Evolutionary conservation across 2,329 filamentous ascomycete genomes (phyloP).

Genomic region (Neofusicoccum umdonicola): DNA sequence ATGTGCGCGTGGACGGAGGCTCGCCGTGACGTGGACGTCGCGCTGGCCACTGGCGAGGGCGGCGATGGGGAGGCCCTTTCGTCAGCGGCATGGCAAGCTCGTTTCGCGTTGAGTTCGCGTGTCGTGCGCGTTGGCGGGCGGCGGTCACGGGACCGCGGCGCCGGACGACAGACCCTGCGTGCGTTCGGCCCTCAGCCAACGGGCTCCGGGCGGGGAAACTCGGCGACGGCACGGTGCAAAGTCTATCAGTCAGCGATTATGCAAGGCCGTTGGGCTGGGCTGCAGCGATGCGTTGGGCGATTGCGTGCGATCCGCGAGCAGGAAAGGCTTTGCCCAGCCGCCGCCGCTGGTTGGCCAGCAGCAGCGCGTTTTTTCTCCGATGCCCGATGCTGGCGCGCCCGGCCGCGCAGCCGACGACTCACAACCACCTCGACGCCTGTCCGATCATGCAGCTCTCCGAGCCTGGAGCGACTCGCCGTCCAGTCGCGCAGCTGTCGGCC

Average conservation of each 20-base stretch:
- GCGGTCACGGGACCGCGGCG: too few species aligned
- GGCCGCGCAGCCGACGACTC: not conserved
- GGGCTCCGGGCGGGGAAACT: too few species aligned
- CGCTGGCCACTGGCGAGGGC: not conserved
- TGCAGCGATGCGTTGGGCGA: not conserved
- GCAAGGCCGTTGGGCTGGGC: slow-evolving; percentile 9
- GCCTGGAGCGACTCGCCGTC: not conserved
- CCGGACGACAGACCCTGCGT: not conserved
- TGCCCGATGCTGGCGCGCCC: too few species aligned
- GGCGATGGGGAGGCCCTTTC: too few species aligned
- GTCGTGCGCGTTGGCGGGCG: not conserved
- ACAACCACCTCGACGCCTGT: not conserved
- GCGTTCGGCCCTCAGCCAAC: not conserved
- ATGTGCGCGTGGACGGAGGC: not conserved
- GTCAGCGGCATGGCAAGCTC: not conserved
- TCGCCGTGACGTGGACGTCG: slow-evolving; percentile 2
- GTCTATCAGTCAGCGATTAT: not conserved
- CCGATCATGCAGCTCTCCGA: not conserved
- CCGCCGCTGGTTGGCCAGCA: not conserved
- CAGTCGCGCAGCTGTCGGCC: not conserved
- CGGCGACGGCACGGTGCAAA: too few species aligned
- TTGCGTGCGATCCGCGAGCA: not conserved
- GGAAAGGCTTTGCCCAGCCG: not conserved
- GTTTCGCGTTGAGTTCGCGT: not conserved
- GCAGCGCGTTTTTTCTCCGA: not conserved